Base-by-base conservation (phyloP, 106 monocot species). In the Amphibolis antarctica region DNA sequence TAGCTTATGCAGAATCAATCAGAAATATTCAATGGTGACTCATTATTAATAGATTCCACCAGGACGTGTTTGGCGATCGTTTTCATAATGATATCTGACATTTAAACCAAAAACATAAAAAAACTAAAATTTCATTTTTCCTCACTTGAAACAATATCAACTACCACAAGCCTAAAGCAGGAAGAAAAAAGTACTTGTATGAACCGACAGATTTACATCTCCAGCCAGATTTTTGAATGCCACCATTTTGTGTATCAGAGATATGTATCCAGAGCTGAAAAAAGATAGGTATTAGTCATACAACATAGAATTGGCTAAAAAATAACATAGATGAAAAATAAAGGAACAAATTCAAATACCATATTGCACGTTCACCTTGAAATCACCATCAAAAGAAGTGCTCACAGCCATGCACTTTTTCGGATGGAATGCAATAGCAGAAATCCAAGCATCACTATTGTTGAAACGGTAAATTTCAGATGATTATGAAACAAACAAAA, bases 191-290 rank as follows among this genome's bases (percentile, higher is more conserved):
- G 18, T 84, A 94, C 96, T 82, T 96, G 86, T 90, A 96, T 45
- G 96, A 86, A 62, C 96, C 96, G 78, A 96, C 79, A 61, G 90
- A 86, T 73, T 82, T 84, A 71, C 96, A 96, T 78, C 76, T 79
- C 96, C 96, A 96, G 65, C 86, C 86, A 76, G 73, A 65, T 72
- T 69, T 88, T 60, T 82, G 67, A 65, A 76, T 74, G 50, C 72
- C 66, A 71, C 73, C 70, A 64, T 67, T 77, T 25, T 69, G 56
- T 29, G 66, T 46, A 42, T 18, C 19, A 30, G 67, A 68, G 64
- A 59, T 69, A 64, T 77, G 49, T 54, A 76, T 65, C 96, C 96
- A 96, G 20, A 82, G 67, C 96, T 96, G 63, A 47, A 63, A 47
- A 42, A 69, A 29, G 28, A 12, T 63, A 71, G 67, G 22, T n/a